These are phyloP conservation scores for Trichosporon asahii DNA, from an alignment of 1,284 basidiomycete genomes.

Conservation along the genomic window DNA sequence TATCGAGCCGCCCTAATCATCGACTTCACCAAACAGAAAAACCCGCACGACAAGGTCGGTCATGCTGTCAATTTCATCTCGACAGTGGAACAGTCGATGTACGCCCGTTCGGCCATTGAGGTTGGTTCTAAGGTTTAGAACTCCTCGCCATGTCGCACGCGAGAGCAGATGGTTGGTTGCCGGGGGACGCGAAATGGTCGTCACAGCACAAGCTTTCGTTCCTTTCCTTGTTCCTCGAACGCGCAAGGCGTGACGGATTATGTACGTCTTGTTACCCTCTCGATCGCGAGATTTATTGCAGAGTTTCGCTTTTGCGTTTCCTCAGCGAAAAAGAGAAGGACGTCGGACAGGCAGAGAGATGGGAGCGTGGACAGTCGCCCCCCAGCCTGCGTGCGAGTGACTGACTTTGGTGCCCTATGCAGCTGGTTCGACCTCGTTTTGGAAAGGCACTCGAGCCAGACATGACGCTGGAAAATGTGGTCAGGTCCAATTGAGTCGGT, in stretches of 20 bases:
- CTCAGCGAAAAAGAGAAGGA: background rate
- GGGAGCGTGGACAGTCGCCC: background rate
- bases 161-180: no score
- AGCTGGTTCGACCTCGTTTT: background rate
- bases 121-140: no score
- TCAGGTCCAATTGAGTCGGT: background rate
- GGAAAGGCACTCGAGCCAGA: background rate
- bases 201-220: slow-evolving; percentile 3
- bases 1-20: no score
- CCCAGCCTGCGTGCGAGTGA: background rate
- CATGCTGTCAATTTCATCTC: no score
- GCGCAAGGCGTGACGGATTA: slow-evolving; percentile 6
- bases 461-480: background rate
- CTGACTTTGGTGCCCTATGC: background rate
- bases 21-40: no score
- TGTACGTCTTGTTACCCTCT: slow-evolving; percentile 2
- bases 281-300: background rate
- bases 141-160: no score
- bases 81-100: no score
- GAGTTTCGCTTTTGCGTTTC: background rate
- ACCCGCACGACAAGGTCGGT: no score
- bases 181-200: no score
- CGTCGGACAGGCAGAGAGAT: background rate
- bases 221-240: background rate
- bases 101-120: no score